Evolutionary conservation across 75 land plant genomes (phyloP), one percentile per base, ranked within the genome.

Genomic region (Selaginella moellendorffii): DNA sequence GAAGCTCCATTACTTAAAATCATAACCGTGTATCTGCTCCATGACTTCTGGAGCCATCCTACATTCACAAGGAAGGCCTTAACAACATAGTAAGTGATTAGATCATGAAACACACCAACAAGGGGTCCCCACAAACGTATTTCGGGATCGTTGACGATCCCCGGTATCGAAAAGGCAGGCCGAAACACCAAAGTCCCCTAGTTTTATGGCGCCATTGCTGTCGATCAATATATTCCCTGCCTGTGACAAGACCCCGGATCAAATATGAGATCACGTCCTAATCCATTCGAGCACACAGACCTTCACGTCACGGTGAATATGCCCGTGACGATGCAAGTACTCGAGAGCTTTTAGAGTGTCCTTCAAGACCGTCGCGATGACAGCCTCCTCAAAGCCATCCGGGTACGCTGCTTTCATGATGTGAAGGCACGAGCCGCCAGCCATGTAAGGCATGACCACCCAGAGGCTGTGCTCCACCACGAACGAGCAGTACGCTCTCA

Each of bases 11-110:
- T 26, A 92, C 97, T 89, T 93, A 76, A 81, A 93, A 71, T 93
- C 96, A 80, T 93, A 89, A 62, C 98, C 98, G 71, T 82, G 78
- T 23, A 81, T 26, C 66, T 82, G 97, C 77, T 93, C 96, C 91
- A 93, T 81, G 18, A 93, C 98, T 74, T 93, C 98, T 29, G 98
- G 98, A 31, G 98, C 98, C 98, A 93, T 93, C 97, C 97, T 92
- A 71, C 31, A 70, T n/a, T 18, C 27, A 54, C 53, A 2, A 21
- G 59, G n/a, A 9, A 19, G 14, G 10, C 18, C 51, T 18, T 46
- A 46, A 46, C 10, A 10, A 46, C 18, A 46, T 18, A 46, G 10
- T 10, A 18, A 46, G 18, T 10, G 5, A 56, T 19, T 2, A 56
- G 59, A 56, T 56, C n/a, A 56, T 19, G 5, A 9, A 25, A 19